Base-by-base conservation (phyloP, 306 rosid species). In the Psophocarpus tetragonolobus region DNA sequence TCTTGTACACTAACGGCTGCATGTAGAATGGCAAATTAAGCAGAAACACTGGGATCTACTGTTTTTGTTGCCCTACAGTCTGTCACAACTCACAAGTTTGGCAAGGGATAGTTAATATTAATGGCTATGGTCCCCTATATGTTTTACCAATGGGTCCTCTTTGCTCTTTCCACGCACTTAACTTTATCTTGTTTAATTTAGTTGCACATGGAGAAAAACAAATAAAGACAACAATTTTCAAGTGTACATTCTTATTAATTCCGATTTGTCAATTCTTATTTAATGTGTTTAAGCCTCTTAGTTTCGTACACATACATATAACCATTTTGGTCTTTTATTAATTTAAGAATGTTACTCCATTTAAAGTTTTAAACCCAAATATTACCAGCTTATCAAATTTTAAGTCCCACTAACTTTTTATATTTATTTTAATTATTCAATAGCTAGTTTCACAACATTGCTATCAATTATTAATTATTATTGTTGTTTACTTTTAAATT, bases 1-100 rank as follows among this genome's bases (percentile, higher is more conserved):
- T 29, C 41, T 29, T 57, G 13, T 38, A 3, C 63, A 79, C 69
- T 74, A 84, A 84, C 77, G 83, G 76, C 81, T 79, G 30, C 84
- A 39, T 72, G 78, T 78, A 72, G 73, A 36, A 27, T 27, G 69
- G 20, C 50, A 69, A 70, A 61, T 75, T 62, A 51, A 82, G 51
- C 72, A 36, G 30, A 29, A 21, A 42, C 48, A 14, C 30, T 42
- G 26, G 71, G 78, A 64, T 81, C 47, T 64, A 70, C 60, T 56
- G 13, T 14, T 71, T 54, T 65, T 63, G 68, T 29, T 76, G 15
- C 20, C 6, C 41, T 74, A n/a, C n/a, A n/a, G 71, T 70, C 67
- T 18, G 11, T 23, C 82, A 53, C 75, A 62, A 14, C 8, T 23
- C 82, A 53, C 75, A 62, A 14, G 0, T 57, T 75, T 76, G 61